A percentile compares a stretch with the other conserved stretches of the same genome.
Conservation (phyloP, 2,329 filamentous ascomycete genomes). For the Alternaria sp. region DNA sequence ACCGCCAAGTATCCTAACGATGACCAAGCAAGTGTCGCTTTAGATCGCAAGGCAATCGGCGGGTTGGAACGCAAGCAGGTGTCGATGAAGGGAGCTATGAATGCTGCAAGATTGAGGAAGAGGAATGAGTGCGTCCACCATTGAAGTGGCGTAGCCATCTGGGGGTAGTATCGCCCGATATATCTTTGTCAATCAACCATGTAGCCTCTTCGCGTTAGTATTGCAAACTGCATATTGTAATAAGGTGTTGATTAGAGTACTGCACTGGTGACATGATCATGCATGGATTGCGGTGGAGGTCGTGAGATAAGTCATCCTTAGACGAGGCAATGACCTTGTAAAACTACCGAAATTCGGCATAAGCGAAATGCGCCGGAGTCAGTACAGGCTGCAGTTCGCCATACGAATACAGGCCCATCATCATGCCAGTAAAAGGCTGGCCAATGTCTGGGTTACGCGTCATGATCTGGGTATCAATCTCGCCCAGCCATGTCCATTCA, state of each 20-base stretch:
- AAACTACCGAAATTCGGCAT: conserved; percentile 16
- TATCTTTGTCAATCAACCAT: neutral
- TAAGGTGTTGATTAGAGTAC: neutral
- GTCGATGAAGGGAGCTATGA: neutral
- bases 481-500: conserved; percentile 18
- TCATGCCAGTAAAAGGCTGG: conserved; percentile 53
- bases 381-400: conserved; percentile 51
- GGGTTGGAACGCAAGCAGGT: conserved; percentile 2
- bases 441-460: conserved; percentile 49
- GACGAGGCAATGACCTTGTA: neutral
- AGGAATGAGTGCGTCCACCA: neutral
- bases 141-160: neutral
- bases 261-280: neutral
- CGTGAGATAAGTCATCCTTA: neutral
- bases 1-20: conserved; percentile 3
- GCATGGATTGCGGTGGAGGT: neutral
- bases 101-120: neutral
- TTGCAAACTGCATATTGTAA: rapidly evolving
- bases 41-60: conserved; percentile 1
- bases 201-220: neutral
- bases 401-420: conserved; percentile 56
- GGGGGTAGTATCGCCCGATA: neutral
- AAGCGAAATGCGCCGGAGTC: conserved; percentile 51
- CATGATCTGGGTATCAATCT: conserved; percentile 41
- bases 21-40: neutral